Percentiles rank a stretch among this genome's conserved stretches.
phyloP scores from a whole-genome alignment of 2,329 filamentous ascomycete genomes.

The Aureobasidium uvarum region DNA sequence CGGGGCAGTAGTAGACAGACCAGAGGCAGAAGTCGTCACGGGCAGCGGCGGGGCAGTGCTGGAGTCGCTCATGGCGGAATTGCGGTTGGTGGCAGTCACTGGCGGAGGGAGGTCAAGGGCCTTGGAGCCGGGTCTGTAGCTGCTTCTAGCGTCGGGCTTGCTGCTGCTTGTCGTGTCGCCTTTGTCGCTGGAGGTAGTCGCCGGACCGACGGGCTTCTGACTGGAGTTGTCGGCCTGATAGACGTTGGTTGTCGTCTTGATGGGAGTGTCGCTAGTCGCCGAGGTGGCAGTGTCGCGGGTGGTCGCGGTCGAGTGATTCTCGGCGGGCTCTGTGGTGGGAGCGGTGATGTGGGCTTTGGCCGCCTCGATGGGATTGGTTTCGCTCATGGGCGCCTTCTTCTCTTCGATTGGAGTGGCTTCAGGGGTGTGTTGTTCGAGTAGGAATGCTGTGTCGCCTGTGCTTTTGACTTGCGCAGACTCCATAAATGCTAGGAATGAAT shows the following conservation, averaged over 20 bases:
- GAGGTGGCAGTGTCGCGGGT: background rate
- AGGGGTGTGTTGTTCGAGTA: conserved; percentile 22
- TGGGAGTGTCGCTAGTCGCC: background rate
- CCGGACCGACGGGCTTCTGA: background rate
- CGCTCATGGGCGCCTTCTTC: conserved; percentile 1
- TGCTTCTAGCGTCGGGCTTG: background rate
- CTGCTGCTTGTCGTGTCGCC: background rate
- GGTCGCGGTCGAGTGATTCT: background rate
- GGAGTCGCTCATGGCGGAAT: background rate
- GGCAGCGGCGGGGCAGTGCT: conserved; percentile 5
- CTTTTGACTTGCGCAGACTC: conserved; percentile 19
- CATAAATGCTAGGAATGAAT: conserved; percentile 19
- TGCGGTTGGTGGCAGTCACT: background rate
- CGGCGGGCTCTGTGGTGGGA: background rate
- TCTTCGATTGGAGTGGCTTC: conserved; percentile 11
- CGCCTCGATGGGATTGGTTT: conserved; percentile 6
- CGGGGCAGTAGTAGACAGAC: background rate
- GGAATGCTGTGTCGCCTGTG: conserved; percentile 24
- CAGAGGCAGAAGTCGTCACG: background rate
- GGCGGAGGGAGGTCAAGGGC: background rate
- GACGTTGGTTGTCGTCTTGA: conserved; percentile 13
- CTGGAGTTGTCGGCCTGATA: background rate
- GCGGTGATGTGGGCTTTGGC: conserved; percentile 5
- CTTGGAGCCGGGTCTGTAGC: conserved; percentile 4
- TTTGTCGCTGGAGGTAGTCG: background rate